Evolutionary conservation across 208 protist species (phyloP), one percentile per base, ranked within the genome.

Genomic region (Acanthamoeba castellanii): DNA sequence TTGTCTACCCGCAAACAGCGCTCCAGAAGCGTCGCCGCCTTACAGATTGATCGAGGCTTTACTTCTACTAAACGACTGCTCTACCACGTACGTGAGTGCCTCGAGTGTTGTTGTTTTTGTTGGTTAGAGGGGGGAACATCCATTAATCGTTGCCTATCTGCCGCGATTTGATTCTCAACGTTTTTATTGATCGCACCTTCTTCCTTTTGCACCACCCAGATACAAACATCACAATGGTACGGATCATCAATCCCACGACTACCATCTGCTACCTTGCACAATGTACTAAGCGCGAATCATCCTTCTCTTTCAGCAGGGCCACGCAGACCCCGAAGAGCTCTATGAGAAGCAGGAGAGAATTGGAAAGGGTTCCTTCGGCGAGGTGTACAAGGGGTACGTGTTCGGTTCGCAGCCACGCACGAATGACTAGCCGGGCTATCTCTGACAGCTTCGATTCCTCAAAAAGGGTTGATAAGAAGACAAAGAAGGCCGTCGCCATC

Each of bases 351-450:
- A 96, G 89, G 97, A 98, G 76, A 89, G 92, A 27, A 97, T 98
- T 25, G 98, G 98, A 68, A 98, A 97, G 78, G 98, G 98, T 59
- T 98, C 97, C 27, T 98, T 98, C 94, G 98, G 98, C 93, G 97
- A 98, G 34, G 98, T 98, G 5, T 98, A 95, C 92, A 98, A 98
- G 94, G 97, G 95, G 96, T 98, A 78, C 64, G 94, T 30, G 70
- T 20, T 88, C 37, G 37, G 70, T 20, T 88, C 37, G 37, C 37
- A 42, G 37, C 37, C 37, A 42, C 37, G 37, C 37, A 42, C 37
- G 37, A 42, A 3, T 42, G 37, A n/a, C n/a, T n/a, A 42, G 37
- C 37, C 37, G 37, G 37, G 37, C 37, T 3, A 42, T 42, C 37
- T 42, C 37, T 42, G 37, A 42, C 37, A n/a, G 27, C 13, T 66